Evolutionary conservation across 768 basidiomycete species (phyloP), one percentile per base, ranked within the genome.

Genomic region (Phlebiopsis flavidoalba): DNA sequence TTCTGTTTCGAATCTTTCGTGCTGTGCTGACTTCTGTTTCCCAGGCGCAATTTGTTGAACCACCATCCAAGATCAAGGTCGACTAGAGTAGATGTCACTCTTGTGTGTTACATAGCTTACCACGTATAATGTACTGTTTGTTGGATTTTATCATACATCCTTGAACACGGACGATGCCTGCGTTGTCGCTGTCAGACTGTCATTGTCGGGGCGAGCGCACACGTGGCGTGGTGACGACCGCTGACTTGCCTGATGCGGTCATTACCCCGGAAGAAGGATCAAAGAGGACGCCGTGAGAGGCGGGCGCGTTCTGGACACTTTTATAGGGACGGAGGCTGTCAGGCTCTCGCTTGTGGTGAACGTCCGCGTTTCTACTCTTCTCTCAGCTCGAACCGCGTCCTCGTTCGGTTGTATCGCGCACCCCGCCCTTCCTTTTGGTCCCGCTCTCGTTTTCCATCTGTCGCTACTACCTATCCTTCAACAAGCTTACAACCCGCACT

Each of bases 31-130:
- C 52, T 45, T 21, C 43, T 8, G 51, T 51, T 59, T 35, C 53
- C 14, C 61, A 88, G 85, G 73, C 81, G 33, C 83, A 77, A n/a
- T 78, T 83, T 57, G 69, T 87, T 43, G 77, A 82, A n/a, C 83
- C 83, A 36, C 80, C 83, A 8, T 73, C 81, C 50, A 83, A 81
- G 68, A 69, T 82, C 63, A 80, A 83, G 69, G 58, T 77, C 50
- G 79, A 81, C 58, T 83, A 67, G 52, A 52, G 40, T 48, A 35
- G 47, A 59, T 33, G 21, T 45, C 8, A 33, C 12, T 26, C 21
- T 11, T 57, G 40, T 22, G 15, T 49, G 57, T 43, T 43, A 43
- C 40, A 17, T 58, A 48, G 19, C 12, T 54, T 17, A 19, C 40
- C 47, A 36, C 36, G 31, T 14, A 11, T 49, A 49, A 58, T 58